phyloP scores from a whole-genome alignment of 2,329 filamentous ascomycete genomes.

The Volutella citrinella region DNA sequence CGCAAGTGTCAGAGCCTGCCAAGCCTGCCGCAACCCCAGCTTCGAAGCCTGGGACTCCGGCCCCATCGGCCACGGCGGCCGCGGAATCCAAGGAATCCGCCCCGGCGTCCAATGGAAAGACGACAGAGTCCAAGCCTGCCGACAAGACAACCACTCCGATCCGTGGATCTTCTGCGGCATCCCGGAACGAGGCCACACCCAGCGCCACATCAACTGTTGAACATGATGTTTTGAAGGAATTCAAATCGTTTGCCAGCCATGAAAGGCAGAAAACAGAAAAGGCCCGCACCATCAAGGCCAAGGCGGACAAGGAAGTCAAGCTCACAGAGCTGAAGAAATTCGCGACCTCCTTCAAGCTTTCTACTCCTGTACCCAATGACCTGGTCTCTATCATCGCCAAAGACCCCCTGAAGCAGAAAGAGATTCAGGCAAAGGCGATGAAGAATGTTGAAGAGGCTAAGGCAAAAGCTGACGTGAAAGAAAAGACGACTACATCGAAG shows the following conservation, averaged over 20 bases:
- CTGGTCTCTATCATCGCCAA: conserved; percentile 94
- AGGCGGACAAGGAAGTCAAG: conserved; percentile 84
- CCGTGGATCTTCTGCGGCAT: conserved; percentile 36
- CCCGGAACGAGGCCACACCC: conserved; percentile 40
- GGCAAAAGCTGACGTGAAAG: conserved; percentile 50
- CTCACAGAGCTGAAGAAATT: conserved; percentile 95
- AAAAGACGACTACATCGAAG: conserved; percentile 41
- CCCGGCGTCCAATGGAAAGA: conserved; percentile 32
- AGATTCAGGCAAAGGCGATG: conserved; percentile 86
- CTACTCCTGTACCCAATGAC: conserved; percentile 87
- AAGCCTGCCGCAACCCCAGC: conserved; percentile 20
- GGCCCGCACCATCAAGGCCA: conserved; percentile 54
- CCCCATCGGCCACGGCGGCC: too few relatives aligned
- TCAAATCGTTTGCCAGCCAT: conserved; percentile 61
- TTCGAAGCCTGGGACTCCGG: too few relatives aligned
- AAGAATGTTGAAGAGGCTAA: conserved; percentile 67
- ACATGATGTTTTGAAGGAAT: conserved; percentile 58
- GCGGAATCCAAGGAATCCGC: conserved; percentile 29
- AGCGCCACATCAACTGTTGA: conserved; percentile 61
- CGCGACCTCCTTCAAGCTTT: conserved; percentile 88
- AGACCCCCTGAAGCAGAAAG: conserved; percentile 88
- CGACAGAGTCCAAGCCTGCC: conserved; percentile 26
- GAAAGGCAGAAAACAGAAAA: conserved; percentile 56
- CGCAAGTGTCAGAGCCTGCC: conserved; percentile 20
- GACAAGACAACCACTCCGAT: conserved; percentile 20